A percentile compares a stretch with the other conserved stretches of the same genome.
Conservation (phyloP, 345 rosid species). For the Corymbia maculata region DNA sequence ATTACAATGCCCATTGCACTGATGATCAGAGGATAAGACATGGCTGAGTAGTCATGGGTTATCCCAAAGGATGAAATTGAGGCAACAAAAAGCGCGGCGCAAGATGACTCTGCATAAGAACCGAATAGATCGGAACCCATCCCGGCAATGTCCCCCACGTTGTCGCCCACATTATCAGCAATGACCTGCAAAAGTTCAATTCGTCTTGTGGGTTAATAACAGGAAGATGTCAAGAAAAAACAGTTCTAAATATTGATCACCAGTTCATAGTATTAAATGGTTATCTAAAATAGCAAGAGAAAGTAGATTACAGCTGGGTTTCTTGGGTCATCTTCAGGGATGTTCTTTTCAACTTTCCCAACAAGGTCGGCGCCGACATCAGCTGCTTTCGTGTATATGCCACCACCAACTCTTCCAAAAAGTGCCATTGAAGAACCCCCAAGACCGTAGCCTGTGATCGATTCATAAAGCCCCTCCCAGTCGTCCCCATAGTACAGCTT, state of each 20-base stretch:
- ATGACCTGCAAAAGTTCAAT: conserved; percentile 30
- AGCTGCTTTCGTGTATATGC: conserved; percentile 57
- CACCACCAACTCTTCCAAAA: conserved; percentile 68
- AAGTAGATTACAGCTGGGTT: conserved; percentile 45
- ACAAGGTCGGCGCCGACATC: conserved; percentile 74
- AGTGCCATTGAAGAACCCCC: conserved; percentile 71
- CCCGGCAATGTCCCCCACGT: conserved; percentile 70
- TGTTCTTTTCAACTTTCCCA: conserved; percentile 54
- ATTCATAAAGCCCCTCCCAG: conserved; percentile 68
- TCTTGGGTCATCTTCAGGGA: conserved; percentile 64
- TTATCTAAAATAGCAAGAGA: not conserved
- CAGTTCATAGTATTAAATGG: not conserved
- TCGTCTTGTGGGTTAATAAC: not conserved
- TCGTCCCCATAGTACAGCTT: conserved; percentile 62
- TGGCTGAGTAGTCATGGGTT: conserved; percentile 43
- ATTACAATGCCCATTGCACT: conserved; percentile 56
- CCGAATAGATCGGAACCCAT: conserved; percentile 70
- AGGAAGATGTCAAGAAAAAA: not conserved
- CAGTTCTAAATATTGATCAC: not conserved
- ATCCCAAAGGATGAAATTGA: conserved; percentile 54
- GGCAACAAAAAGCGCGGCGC: conserved; percentile 68
- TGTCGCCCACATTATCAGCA: conserved; percentile 72
- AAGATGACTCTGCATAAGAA: conserved; percentile 62
- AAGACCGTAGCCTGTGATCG: conserved; percentile 65
- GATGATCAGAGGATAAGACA: conserved; percentile 48